Base-by-base conservation (phyloP, 805 yeast species). In the Saccharomyces kudriavzevii region DNA sequence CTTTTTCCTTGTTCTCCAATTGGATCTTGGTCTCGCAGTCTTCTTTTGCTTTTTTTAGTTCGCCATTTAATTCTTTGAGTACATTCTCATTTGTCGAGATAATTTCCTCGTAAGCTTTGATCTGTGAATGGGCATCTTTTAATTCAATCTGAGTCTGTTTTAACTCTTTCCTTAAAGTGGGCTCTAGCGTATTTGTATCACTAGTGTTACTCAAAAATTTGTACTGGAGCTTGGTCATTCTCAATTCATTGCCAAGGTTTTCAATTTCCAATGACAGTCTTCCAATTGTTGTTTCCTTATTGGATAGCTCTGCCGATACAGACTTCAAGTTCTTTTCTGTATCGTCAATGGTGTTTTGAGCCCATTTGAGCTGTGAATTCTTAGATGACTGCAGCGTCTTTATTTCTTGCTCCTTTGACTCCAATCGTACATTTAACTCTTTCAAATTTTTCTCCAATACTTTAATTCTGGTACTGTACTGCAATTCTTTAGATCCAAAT, bases 41-140 rank as follows among this genome's bases (percentile, higher is more conserved):
- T 10, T 57, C 55, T 57, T 76, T 77, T 57, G 67, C 77, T 47
- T 68, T 68, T 49, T 77, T 87, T 64, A 78, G 85, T 1, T 84
- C 73, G 20, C 72, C 70, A 29, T 80, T 82, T 54, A 87, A 72
- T 48, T 76, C 73, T 45, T 71, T 69, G 43, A 88, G 72, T 4
- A 89, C 82, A 51, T 78, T 80, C 62, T 88, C 95, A 3, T 89
- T 81, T 13, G 86, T 81, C 51, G 70, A 69, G 0, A 90, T 83
- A 46, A 88, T 76, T 17, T 72, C 73, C 53, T 83, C 80, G 64
- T 83, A 79, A 58, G 84, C 83, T n/a, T 75, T 75, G 9, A 80
- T 76, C 60, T 78, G 82, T 14, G 77, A 72, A 58, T 79, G 78
- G 0, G 88, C 80, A n/a, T 78, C 71, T 22, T 75, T 78, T 52